Evolutionary conservation across 192 early-diverging fungal genomes (phyloP).

Genomic region (Thoreauomyces humboldtii): DNA sequence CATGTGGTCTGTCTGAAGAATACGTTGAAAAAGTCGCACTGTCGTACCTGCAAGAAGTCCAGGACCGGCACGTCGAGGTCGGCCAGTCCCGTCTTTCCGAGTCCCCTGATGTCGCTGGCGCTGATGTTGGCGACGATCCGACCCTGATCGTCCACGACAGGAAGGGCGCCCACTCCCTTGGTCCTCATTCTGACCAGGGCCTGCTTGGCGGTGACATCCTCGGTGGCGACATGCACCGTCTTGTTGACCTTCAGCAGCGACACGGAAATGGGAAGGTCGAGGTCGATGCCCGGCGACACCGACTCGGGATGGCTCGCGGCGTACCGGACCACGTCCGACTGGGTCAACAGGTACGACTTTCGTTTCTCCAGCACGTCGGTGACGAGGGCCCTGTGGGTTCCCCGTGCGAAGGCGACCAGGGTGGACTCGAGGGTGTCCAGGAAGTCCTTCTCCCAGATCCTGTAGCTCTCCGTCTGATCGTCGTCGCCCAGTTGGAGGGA

Average conservation of each 20-base stretch:
- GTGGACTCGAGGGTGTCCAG: constrained; percentile 40
- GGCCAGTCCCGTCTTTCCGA: constrained; percentile 42
- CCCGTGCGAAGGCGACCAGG: constrained; percentile 50
- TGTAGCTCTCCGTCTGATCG: constrained; percentile 42
- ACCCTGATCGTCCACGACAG: constrained; percentile 50
- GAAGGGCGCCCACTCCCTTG: constrained; percentile 51
- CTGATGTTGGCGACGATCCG: constrained; percentile 46
- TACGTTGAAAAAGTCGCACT: not conserved
- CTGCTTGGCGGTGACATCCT: too few relatives aligned
- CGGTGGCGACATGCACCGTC: too few relatives aligned
- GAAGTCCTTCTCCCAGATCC: constrained; percentile 43
- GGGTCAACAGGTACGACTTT: constrained; percentile 52
- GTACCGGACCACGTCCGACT: constrained; percentile 60
- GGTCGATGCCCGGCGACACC: constrained; percentile 32
- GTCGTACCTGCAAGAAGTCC: constrained; percentile 53
- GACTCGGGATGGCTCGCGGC: constrained; percentile 40
- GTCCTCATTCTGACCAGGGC: constrained; percentile 54
- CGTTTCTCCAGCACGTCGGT: constrained; percentile 40
- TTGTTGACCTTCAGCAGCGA: constrained; percentile 34
- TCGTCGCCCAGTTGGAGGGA: constrained; percentile 22
- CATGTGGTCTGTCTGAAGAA: not conserved
- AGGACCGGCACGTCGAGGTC: constrained; percentile 42
- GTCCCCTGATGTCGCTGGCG: constrained; percentile 50
- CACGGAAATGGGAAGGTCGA: constrained; percentile 27
- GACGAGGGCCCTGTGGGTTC: constrained; percentile 60